These are phyloP conservation scores for Lipomyces kockii DNA, from an alignment of 805 yeast genomes.

Conservation along the genomic window DNA sequence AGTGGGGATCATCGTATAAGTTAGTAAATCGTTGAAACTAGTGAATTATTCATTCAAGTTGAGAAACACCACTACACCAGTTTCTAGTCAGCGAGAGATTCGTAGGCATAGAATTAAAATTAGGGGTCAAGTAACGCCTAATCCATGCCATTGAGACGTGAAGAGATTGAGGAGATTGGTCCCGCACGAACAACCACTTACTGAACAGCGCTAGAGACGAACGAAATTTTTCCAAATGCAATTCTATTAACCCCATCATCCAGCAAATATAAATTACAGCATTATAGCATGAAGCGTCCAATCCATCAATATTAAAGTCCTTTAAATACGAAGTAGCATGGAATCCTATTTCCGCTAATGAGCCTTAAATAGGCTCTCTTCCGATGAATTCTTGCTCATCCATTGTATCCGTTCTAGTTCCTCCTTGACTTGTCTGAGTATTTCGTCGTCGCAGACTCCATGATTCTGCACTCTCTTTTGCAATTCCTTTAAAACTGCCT, in stretches of 20 bases:
- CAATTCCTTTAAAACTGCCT: constrained; percentile 5
- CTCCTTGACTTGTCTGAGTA: constrained; percentile 10
- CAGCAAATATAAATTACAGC: neutral
- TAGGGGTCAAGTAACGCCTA: too few relatives aligned
- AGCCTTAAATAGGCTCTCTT: neutral
- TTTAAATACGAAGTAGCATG: neutral
- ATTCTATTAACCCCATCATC: neutral
- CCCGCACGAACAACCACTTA: too few relatives aligned
- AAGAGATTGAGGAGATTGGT: too few relatives aligned
- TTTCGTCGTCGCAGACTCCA: constrained; percentile 12
- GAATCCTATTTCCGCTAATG: neutral
- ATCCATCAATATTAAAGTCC: neutral
- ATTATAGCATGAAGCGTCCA: neutral
- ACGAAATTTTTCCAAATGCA: neutral
- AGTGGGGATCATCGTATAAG: too few relatives aligned
- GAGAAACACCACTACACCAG: too few relatives aligned
- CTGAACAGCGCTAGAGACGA: too few relatives aligned
- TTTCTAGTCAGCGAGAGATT: too few relatives aligned
- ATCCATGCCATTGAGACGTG: too few relatives aligned
- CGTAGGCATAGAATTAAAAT: too few relatives aligned
- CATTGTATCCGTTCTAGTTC: constrained; percentile 23
- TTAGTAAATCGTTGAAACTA: too few relatives aligned
- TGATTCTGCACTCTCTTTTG: constrained; percentile 14
- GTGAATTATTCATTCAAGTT: too few relatives aligned
- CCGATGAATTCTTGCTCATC: constrained; percentile 22